These are phyloP conservation scores for Aspergillus novofumigatus DNA, from an alignment of 2,329 filamentous ascomycete genomes.

Conservation along the genomic window DNA sequence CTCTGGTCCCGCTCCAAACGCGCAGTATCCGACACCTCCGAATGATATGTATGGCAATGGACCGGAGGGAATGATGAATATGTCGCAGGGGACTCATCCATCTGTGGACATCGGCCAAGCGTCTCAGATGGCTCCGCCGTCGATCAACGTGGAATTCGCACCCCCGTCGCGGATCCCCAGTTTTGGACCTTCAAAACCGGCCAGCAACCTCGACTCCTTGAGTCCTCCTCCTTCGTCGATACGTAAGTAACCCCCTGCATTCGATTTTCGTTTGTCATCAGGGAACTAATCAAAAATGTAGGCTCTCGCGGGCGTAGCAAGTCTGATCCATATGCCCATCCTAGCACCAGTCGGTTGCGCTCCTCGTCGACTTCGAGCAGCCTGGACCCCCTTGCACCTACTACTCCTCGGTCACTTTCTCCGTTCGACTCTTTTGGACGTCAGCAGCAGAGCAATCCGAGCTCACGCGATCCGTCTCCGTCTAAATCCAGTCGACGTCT, in stretches of 20 bases:
- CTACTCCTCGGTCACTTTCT: slow-evolving; percentile 42
- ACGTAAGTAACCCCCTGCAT: slow-evolving; percentile 34
- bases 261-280: not conserved
- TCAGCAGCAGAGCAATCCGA: slow-evolving; percentile 36
- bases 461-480: slow-evolving; percentile 44
- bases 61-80: slow-evolving; percentile 45
- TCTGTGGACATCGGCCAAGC: slow-evolving; percentile 61
- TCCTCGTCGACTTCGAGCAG: slow-evolving; percentile 32
- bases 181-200: slow-evolving; percentile 64
- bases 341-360: slow-evolving; percentile 34
- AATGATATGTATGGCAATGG: slow-evolving; percentile 50
- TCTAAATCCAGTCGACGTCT: slow-evolving; percentile 40
- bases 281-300: slow-evolving; percentile 20
- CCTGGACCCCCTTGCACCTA: slow-evolving; percentile 28
- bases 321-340: slow-evolving; percentile 56
- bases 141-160: slow-evolving; percentile 91
- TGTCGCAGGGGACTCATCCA: slow-evolving; percentile 41
- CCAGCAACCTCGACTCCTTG: slow-evolving; percentile 68
- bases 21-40: slow-evolving; percentile 45
- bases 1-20: slow-evolving; percentile 44
- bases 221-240: slow-evolving; percentile 77
- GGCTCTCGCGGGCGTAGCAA: slow-evolving; percentile 56
- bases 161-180: slow-evolving; percentile 65
- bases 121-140: slow-evolving; percentile 80
- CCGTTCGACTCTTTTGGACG: slow-evolving; percentile 33